A percentile compares a stretch with the other conserved stretches of the same genome.
Evolutionary conservation across 2,329 filamentous ascomycete species (phyloP).

Genomic region (Cercospora nicotianae): DNA sequence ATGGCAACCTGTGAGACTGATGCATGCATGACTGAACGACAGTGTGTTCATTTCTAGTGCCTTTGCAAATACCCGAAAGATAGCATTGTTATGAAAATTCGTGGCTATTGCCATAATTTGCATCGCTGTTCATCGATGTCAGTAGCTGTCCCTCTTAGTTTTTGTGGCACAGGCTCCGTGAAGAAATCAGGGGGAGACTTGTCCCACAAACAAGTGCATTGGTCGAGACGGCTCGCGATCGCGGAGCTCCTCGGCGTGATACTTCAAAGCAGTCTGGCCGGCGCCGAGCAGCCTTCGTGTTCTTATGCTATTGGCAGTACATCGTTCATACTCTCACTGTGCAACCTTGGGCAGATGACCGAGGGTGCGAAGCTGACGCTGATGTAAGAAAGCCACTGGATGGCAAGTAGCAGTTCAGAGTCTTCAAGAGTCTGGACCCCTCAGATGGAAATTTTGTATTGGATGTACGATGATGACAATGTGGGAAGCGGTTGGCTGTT

Average conservation of each 20-base stretch:
- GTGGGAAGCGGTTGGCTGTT: neutral
- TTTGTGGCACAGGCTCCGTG: neutral
- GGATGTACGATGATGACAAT: neutral
- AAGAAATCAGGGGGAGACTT: neutral
- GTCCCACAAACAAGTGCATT: neutral
- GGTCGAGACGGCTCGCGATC: neutral
- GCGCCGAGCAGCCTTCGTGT: neutral
- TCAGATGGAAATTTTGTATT: neutral
- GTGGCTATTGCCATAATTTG: neutral
- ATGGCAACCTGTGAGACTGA: neutral
- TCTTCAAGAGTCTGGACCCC: neutral
- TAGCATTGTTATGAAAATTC: neutral
- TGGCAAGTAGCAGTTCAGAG: neutral
- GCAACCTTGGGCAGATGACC: neutral
- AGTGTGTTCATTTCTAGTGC: neutral
- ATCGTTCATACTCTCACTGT: neutral
- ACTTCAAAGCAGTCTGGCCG: neutral
- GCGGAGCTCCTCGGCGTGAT: neutral
- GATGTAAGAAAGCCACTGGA: neutral
- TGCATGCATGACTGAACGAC: neutral
- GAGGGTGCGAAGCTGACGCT: neutral
- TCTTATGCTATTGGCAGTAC: neutral
- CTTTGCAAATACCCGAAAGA: neutral
- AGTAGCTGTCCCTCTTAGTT: neutral
- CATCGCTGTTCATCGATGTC: neutral